A percentile compares a stretch with the other conserved stretches of the same genome.
Conservation (phyloP, 352 stramenopile species). For the Thalassiosira livingstoniorum region DNA sequence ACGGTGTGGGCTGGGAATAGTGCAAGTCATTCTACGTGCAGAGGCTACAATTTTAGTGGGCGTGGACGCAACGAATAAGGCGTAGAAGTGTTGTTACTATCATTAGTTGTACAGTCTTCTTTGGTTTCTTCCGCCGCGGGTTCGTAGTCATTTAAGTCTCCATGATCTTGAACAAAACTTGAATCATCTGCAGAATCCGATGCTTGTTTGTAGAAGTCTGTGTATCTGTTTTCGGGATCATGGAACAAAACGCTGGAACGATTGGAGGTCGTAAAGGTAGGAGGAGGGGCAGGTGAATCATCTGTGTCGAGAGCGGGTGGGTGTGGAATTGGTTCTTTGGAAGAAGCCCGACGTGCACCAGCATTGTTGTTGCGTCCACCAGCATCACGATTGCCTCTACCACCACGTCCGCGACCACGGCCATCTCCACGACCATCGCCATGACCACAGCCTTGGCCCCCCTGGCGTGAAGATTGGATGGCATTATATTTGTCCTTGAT, state of each 20-base stretch:
- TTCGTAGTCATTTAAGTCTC: background rate
- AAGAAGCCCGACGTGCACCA: background rate
- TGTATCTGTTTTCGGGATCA: background rate
- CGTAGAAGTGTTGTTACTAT: background rate
- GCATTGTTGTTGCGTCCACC: background rate
- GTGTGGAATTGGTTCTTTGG: no score
- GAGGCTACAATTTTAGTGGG: background rate
- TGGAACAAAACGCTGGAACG: no score
- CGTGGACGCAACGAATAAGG: background rate
- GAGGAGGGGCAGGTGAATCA: no score
- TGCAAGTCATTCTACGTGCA: background rate
- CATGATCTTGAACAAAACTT: background rate
- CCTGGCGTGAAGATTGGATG: background rate
- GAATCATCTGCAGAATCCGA: background rate
- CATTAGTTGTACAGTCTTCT: no score
- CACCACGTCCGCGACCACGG: background rate
- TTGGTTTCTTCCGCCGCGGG: no score
- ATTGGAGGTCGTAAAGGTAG: background rate
- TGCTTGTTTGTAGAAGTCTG: background rate
- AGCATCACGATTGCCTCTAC: background rate
- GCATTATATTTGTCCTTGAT: background rate
- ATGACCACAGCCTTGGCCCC: background rate
- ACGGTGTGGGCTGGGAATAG: background rate
- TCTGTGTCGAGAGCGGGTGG: no score
- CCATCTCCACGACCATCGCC: background rate